Conservation (phyloP, 306 rosid species). For the Psophocarpus tetragonolobus region DNA sequence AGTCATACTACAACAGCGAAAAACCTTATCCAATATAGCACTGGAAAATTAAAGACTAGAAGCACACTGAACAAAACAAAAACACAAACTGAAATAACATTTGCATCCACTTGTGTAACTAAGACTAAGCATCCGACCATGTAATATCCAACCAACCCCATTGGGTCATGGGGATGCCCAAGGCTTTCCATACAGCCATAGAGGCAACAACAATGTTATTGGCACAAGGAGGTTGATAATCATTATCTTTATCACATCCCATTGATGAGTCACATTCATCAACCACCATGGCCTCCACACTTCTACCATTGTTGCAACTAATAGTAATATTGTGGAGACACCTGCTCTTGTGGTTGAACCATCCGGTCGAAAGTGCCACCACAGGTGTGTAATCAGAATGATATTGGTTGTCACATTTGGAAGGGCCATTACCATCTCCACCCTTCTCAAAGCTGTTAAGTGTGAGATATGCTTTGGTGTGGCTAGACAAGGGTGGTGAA, state of each 20-base stretch:
- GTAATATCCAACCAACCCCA: constrained; percentile 35
- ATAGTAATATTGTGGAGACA: constrained; percentile 45
- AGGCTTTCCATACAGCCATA: constrained; percentile 39
- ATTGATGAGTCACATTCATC: constrained; percentile 55
- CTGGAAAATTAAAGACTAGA: too few relatives aligned
- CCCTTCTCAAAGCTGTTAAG: constrained; percentile 46
- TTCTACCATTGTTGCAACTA: constrained; percentile 36
- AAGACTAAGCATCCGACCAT: constrained; percentile 18
- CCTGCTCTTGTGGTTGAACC: constrained; percentile 42
- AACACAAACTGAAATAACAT: neutral
- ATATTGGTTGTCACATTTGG: constrained; percentile 42
- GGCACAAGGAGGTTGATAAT: constrained; percentile 46
- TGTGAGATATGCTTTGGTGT: constrained; percentile 45
- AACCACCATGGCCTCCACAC: constrained; percentile 52
- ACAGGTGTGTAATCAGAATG: constrained; percentile 34
- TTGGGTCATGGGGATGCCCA: constrained; percentile 17
- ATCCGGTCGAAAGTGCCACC: constrained; percentile 51
- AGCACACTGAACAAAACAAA: neutral
- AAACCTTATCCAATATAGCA: too few relatives aligned
- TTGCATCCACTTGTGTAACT: too few relatives aligned
- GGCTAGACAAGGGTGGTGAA: constrained; percentile 33
- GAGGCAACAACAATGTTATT: constrained; percentile 52
- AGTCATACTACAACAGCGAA: too few relatives aligned
- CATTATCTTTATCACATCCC: constrained; percentile 50
- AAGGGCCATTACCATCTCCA: constrained; percentile 51